Conservation (phyloP, 129 eudicot species). For the Saposhnikovia divaricata region DNA sequence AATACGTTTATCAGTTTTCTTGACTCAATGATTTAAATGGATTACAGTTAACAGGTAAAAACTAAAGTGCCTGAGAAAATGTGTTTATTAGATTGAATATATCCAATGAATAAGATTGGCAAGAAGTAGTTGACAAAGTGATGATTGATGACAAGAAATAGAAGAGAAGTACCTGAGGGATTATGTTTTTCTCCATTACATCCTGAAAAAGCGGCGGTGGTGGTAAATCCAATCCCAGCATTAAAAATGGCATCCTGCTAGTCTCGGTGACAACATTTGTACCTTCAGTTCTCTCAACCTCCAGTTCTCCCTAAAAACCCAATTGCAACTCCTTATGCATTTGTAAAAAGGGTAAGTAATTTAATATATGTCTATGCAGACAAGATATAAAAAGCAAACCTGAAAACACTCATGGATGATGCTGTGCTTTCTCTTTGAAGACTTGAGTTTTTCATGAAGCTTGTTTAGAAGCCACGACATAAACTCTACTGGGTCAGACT, state of each 20-base stretch:
- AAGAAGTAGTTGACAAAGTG: background rate
- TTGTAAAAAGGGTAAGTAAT: background rate
- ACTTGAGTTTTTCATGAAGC: constrained; percentile 67
- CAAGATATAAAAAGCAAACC: constrained; percentile 26
- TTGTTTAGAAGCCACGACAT: constrained; percentile 95
- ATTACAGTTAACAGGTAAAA: background rate
- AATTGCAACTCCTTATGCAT: background rate
- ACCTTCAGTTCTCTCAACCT: constrained; percentile 49
- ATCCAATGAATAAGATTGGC: background rate
- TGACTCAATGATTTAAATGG: background rate
- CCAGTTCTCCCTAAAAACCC: constrained; percentile 64
- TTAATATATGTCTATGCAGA: background rate
- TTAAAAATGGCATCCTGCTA: constrained; percentile 75
- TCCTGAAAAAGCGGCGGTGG: constrained; percentile 93
- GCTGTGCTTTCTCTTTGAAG: constrained; percentile 52
- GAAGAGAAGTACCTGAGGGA: constrained; percentile 62
- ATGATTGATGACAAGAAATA: background rate
- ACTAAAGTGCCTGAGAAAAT: background rate
- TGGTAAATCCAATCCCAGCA: constrained; percentile 96
- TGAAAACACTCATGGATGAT: constrained; percentile 88
- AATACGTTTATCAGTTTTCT: background rate
- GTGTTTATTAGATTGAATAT: background rate
- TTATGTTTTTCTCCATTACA: constrained; percentile 91
- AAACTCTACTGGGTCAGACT: constrained; percentile 91
- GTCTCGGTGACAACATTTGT: constrained; percentile 35